These are phyloP conservation scores for Thecaphora thlaspeos DNA, from an alignment of 1,284 basidiomycete genomes.

Conservation along the genomic window DNA sequence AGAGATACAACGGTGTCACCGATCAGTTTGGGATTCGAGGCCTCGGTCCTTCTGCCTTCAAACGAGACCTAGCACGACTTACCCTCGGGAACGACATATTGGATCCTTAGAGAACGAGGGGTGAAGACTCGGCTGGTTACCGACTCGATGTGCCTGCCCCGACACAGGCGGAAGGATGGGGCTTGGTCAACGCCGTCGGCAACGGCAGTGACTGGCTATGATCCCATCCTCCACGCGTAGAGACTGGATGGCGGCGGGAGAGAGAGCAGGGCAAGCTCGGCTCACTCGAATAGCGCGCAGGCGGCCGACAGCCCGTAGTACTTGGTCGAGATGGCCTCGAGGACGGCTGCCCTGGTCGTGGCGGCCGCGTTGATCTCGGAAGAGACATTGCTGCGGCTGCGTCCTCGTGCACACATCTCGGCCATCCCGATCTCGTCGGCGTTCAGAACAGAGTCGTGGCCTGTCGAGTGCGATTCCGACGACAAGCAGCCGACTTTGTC, in stretches of 20 bases:
- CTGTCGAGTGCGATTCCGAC: conserved; percentile 1
- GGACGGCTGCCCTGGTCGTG: conserved; percentile 21
- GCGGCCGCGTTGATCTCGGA: conserved; percentile 61
- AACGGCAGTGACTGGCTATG: too few relatives aligned
- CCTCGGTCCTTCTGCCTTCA: too few relatives aligned
- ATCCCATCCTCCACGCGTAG: too few relatives aligned
- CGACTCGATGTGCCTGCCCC: not conserved
- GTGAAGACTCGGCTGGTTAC: conserved; percentile 65
- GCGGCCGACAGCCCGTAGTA: conserved; percentile 83
- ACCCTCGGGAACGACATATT: conserved; percentile 70
- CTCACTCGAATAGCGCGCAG: conserved; percentile 77
- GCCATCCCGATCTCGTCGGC: too few relatives aligned
- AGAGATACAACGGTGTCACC: too few relatives aligned
- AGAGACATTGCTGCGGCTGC: conserved; percentile 40
- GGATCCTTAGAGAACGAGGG: conserved; percentile 72
- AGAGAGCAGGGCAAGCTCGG: too few relatives aligned
- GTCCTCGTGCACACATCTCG: too few relatives aligned
- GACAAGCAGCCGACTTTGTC: conserved; percentile 55
- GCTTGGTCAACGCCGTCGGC: too few relatives aligned
- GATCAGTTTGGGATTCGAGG: too few relatives aligned
- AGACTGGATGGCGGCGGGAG: too few relatives aligned
- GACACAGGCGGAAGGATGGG: too few relatives aligned
- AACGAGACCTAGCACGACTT: not conserved
- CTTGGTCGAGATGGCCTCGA: conserved; percentile 60
- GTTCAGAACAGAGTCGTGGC: too few relatives aligned